These are phyloP conservation scores for Acanthamoeba sp. DNA, from an alignment of 208 protist genomes.

Conservation along the genomic window DNA sequence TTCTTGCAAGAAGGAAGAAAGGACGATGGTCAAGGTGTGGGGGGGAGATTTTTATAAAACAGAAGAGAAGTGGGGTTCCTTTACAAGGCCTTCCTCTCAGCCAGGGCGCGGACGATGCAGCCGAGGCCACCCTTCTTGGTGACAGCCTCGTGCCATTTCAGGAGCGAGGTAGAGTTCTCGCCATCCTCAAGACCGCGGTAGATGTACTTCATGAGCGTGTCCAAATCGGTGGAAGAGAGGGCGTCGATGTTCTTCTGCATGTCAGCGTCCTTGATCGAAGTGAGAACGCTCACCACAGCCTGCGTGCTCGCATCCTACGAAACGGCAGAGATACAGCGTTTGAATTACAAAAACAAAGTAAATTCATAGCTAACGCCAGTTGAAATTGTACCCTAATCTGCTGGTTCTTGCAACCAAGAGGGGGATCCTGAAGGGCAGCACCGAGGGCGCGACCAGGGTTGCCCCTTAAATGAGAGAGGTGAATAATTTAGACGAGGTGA, in stretches of 20 bases:
- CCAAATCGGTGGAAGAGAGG: conserved; percentile 78
- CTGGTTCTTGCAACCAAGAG: conserved; percentile 81
- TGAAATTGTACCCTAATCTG: conserved; percentile 71
- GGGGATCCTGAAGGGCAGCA: conserved; percentile 77
- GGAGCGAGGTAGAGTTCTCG: conserved; percentile 81
- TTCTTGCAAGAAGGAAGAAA: not conserved
- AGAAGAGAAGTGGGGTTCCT: not conserved
- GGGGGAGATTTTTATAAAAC: conserved; percentile 33
- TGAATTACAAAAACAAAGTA: not conserved
- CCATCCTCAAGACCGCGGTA: conserved; percentile 79
- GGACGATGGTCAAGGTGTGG: not conserved
- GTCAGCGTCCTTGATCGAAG: conserved; percentile 81
- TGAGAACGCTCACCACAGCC: conserved; percentile 77
- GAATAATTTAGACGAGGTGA: not conserved
- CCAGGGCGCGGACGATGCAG: conserved; percentile 81
- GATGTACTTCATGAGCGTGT: conserved; percentile 86
- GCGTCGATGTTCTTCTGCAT: conserved; percentile 75
- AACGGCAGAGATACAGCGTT: too few species aligned
- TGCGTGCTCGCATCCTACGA: conserved; percentile 74
- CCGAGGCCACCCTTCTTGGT: conserved; percentile 84
- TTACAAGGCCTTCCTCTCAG: conserved; percentile 84
- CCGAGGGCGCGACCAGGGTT: conserved; percentile 75
- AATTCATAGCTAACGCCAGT: too few species aligned
- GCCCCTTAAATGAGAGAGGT: conserved; percentile 55
- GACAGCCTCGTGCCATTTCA: conserved; percentile 85